Conservation (phyloP, 768 basidiomycete species). For the Sarcodon sp. region DNA sequence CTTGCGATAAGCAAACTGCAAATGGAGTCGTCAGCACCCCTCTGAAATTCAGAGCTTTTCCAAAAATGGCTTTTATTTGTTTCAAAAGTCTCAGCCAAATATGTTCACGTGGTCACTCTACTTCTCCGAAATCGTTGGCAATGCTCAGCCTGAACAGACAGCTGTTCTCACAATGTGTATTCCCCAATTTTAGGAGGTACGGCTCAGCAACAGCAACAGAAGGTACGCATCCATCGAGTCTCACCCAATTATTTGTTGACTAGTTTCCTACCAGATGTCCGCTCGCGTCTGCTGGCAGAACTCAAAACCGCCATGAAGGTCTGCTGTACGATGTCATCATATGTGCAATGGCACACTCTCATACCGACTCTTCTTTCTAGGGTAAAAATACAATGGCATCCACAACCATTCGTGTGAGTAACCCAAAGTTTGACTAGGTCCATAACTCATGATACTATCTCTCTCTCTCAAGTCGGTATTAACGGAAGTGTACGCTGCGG, state of each 20-base stretch:
- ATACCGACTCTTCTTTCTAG: conserved; percentile 20
- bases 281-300: conserved; percentile 33
- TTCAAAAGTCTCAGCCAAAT: no score
- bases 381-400: conserved; percentile 42
- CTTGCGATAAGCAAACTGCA: no score
- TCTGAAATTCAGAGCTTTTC: no score
- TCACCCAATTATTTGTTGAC: neutral
- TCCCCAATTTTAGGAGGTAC: neutral
- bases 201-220: neutral
- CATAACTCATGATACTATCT: neutral
- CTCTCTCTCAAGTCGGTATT: conserved; percentile 40
- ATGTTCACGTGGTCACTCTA: no score
- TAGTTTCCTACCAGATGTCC: conserved; percentile 27
- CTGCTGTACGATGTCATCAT: neutral
- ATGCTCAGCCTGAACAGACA: no score
- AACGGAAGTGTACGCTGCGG: conserved; percentile 54
- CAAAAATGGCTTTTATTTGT: no score
- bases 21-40: no score
- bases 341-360: neutral
- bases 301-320: conserved; percentile 67
- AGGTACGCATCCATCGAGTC: neutral
- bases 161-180: no score
- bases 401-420: conserved; percentile 34
- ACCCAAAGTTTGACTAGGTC: neutral
- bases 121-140: no score